These are phyloP conservation scores for Elymus sibiricus DNA, from an alignment of 176 grass and related monocot species.

Conservation along the genomic window DNA sequence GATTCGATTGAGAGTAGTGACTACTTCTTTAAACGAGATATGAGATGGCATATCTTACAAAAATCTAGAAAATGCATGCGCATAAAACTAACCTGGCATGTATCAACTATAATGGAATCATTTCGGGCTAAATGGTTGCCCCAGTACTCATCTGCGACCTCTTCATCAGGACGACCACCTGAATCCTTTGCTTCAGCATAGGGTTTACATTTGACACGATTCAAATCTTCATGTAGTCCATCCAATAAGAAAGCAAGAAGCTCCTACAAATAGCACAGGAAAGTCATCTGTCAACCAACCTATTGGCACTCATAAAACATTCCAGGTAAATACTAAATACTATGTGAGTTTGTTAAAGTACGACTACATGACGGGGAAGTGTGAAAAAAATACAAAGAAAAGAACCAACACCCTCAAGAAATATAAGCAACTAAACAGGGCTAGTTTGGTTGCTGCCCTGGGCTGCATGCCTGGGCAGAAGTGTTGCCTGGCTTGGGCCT, in stretches of 20 bases:
- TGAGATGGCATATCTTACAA: neutral
- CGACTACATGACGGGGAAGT: neutral
- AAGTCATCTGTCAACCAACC: neutral
- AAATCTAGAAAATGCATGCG: neutral
- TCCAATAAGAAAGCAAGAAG: conserved; percentile 98
- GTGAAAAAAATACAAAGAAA: neutral
- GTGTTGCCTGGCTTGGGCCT: neutral
- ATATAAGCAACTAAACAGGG: neutral
- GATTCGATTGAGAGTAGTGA: neutral
- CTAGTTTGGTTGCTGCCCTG: neutral
- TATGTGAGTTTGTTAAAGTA: conserved; percentile 35
- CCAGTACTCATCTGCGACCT: conserved; percentile 91
- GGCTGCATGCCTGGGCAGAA: neutral
- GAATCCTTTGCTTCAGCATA: conserved; percentile 90
- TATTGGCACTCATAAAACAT: neutral
- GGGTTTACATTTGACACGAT: conserved; percentile 88
- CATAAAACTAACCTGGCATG: conserved; percentile 79
- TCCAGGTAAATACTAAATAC: conserved; percentile 12
- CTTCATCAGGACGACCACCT: conserved; percentile 71
- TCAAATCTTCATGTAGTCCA: conserved; percentile 98
- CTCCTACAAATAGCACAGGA: conserved; percentile 49
- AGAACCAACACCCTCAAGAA: neutral
- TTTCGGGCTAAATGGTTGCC: conserved; percentile 97
- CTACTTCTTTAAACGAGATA: neutral
- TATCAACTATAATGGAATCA: conserved; percentile 97